Conservation (phyloP, 2,329 filamentous ascomycete species). For the Lecanicillium sp. region DNA sequence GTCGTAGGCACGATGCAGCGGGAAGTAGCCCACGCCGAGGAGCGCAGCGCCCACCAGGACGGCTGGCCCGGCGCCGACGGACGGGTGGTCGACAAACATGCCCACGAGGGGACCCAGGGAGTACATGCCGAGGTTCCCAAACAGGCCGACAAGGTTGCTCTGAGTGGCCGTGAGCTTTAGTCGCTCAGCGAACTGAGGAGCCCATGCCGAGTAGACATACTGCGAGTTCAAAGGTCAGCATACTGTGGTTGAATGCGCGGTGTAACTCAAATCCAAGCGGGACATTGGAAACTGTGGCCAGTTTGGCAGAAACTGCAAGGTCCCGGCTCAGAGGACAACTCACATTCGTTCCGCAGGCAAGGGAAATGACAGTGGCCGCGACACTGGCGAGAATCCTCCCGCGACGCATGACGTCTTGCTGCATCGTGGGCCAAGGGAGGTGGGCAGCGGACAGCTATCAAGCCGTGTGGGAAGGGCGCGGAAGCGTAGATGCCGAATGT, state of each 20-base stretch:
- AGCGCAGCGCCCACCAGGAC: constrained; percentile 68
- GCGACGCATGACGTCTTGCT: constrained; percentile 46
- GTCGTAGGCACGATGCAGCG: constrained; percentile 73
- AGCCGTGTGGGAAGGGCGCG: constrained; percentile 3
- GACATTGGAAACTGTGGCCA: neutral
- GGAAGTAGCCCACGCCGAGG: constrained; percentile 77
- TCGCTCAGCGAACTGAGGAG: constrained; percentile 84
- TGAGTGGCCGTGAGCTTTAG: constrained; percentile 86
- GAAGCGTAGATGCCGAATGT: neutral
- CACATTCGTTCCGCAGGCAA: constrained; percentile 92
- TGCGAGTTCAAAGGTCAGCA: constrained; percentile 30
- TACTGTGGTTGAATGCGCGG: neutral
- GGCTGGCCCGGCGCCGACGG: constrained; percentile 61
- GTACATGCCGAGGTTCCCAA: constrained; percentile 92
- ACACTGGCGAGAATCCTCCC: constrained; percentile 76
- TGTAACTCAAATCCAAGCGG: too few species aligned
- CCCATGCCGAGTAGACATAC: constrained; percentile 99
- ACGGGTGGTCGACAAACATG: constrained; percentile 75
- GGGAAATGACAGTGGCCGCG: constrained; percentile 75
- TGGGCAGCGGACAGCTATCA: too few species aligned
- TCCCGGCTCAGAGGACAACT: constrained; percentile 25
- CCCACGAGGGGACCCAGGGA: constrained; percentile 82
- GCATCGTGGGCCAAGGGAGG: constrained; percentile 25
- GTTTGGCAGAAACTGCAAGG: neutral
- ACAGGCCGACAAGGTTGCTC: constrained; percentile 83